phyloP scores from a whole-genome alignment of 1,284 basidiomycete genomes.

The Tilletia setariae region DNA sequence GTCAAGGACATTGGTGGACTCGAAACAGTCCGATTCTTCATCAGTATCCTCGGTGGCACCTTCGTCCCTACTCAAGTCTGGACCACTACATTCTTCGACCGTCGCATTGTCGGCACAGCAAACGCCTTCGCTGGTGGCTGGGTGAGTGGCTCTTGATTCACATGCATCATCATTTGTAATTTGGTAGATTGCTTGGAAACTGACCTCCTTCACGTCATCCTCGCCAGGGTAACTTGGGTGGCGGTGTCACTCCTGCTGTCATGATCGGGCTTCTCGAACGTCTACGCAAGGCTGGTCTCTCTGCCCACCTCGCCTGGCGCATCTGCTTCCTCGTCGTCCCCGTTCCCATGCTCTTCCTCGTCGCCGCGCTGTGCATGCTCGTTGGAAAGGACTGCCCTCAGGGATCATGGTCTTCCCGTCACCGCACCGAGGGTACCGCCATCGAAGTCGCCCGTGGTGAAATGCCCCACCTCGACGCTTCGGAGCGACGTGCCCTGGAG shows the following conservation, averaged over 20 bases:
- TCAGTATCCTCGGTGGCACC: constrained; percentile 63
- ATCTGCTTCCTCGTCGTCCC: constrained; percentile 64
- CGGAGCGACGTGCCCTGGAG: constrained; percentile 38
- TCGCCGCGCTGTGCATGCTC: constrained; percentile 59
- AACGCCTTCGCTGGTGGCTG: constrained; percentile 47
- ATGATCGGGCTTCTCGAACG: constrained; percentile 64
- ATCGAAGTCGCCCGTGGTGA: constrained; percentile 53
- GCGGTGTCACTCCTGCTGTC: constrained; percentile 59
- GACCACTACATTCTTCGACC: constrained; percentile 66
- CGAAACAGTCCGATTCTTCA: constrained; percentile 61
- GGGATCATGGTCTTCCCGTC: constrained; percentile 63
- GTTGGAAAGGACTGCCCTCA: constrained; percentile 66
- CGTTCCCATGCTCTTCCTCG: constrained; percentile 61
- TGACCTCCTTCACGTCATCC: constrained; percentile 55
- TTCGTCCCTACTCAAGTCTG: constrained; percentile 64
- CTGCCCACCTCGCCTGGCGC: constrained; percentile 62
- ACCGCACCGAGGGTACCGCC: constrained; percentile 58
- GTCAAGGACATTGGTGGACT: constrained; percentile 59
- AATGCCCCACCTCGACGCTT: constrained; percentile 45
- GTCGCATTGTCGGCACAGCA: constrained; percentile 61
- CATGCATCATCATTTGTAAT: not conserved
- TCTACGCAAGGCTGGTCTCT: constrained; percentile 57
- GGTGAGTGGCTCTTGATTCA: constrained; percentile 15
- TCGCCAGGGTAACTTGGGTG: constrained; percentile 58
- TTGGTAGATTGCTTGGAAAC: too few species aligned